Percentiles rank a stretch among this genome's conserved stretches.
Evolutionary conservation across 345 rosid species (phyloP).

Genomic region (Moringa oleifera): DNA sequence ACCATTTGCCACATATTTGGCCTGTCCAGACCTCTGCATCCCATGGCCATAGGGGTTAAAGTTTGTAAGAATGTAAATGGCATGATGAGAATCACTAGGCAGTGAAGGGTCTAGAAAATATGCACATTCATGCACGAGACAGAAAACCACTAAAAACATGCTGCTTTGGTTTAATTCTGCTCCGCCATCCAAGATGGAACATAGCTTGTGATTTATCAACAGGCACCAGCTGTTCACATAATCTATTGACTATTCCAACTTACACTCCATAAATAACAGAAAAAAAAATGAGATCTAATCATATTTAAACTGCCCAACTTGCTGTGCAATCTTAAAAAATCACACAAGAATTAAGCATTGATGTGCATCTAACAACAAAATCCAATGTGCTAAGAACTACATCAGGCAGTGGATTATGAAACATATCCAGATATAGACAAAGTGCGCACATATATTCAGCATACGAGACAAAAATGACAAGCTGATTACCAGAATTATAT

Average conservation of each 20-base stretch:
- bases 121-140: not conserved
- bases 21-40: constrained; percentile 33
- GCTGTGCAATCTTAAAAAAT: too few relatives aligned
- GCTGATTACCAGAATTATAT: not conserved
- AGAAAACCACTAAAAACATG: not conserved
- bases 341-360: too few relatives aligned
- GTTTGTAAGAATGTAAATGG: not conserved
- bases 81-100: not conserved
- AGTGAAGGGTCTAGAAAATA: not conserved
- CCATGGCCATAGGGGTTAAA: not conserved
- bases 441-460: not conserved
- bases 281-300: not conserved
- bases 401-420: not conserved
- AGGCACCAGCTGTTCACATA: not conserved
- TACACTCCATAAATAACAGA: not conserved
- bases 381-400: not conserved
- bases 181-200: not conserved
- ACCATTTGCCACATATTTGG: constrained; percentile 36
- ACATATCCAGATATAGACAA: not conserved
- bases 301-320: not conserved
- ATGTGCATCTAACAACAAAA: not conserved
- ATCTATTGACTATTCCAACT: not conserved
- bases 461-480: too few relatives aligned
- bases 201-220: not conserved
- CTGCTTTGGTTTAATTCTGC: not conserved